Evolutionary conservation across 208 protist genomes (phyloP).

Genomic region (Trypanosoma theileri): DNA sequence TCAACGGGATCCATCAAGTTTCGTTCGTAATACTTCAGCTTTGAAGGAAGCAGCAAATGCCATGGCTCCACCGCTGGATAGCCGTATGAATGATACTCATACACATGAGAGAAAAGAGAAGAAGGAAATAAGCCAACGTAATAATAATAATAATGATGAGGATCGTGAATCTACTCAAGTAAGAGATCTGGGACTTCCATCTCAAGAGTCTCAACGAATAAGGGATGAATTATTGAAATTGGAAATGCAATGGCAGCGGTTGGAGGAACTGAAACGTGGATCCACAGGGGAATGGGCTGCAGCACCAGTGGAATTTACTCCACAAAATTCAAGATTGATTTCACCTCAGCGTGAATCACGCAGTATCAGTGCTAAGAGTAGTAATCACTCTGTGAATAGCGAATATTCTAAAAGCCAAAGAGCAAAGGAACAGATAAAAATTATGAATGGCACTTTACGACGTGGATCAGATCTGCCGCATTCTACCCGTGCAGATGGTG

Average conservation of each 20-base stretch:
- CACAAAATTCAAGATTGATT: background rate
- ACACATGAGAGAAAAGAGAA: background rate
- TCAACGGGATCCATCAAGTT: slow-evolving; percentile 22
- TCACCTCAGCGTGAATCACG: background rate
- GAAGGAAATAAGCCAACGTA: background rate
- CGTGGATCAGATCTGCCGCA: background rate
- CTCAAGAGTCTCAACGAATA: slow-evolving; percentile 30
- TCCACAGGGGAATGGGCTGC: slow-evolving; percentile 19
- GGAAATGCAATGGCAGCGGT: slow-evolving; percentile 73
- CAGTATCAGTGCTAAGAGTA: no score
- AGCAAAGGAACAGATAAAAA: background rate
- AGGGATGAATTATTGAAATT: slow-evolving; percentile 50
- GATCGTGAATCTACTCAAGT: background rate
- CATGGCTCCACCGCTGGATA: slow-evolving; percentile 4
- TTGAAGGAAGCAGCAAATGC: slow-evolving; percentile 20
- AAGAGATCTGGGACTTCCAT: background rate
- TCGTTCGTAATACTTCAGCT: slow-evolving; percentile 11
- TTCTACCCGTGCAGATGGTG: background rate
- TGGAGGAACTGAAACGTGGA: slow-evolving; percentile 53
- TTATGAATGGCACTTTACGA: background rate
- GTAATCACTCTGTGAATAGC: no score
- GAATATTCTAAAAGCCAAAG: background rate
- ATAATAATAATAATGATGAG: background rate
- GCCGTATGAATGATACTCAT: slow-evolving; percentile 2
- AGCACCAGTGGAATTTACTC: slow-evolving; percentile 15